A percentile compares a stretch with the other conserved stretches of the same genome.
Evolutionary conservation across 495 filamentous ascomycete species (phyloP).

Genomic region (Aspergillus biplanus): DNA sequence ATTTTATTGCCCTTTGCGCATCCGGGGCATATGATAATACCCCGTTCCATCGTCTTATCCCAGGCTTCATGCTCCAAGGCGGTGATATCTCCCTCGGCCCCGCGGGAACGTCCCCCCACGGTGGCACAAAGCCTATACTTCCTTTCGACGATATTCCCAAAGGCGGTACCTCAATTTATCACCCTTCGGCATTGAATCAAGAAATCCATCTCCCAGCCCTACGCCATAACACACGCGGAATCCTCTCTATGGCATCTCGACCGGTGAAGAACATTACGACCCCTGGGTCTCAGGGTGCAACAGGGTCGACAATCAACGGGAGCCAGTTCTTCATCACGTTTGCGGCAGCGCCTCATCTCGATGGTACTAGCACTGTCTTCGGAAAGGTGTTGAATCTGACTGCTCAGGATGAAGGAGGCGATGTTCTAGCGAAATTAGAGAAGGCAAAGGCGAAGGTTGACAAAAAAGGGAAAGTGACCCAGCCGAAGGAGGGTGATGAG

Average conservation of each 20-base stretch:
- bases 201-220: conserved; percentile 82
- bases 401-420: conserved; percentile 48
- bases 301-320: conserved; percentile 77
- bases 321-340: conserved; percentile 94
- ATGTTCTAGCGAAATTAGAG: conserved; percentile 63
- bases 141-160: conserved; percentile 63
- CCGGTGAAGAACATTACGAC: conserved; percentile 59
- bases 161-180: conserved; percentile 83
- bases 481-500: conserved; percentile 53
- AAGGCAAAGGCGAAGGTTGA: conserved; percentile 83
- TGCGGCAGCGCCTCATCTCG: conserved; percentile 85
- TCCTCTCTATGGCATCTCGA: conserved; percentile 92
- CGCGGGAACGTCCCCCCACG: conserved; percentile 44
- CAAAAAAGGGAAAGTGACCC: conserved; percentile 78
- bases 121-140: conserved; percentile 42
- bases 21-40: conserved; percentile 82
- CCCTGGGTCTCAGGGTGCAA: conserved; percentile 48
- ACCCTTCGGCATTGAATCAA: conserved; percentile 77
- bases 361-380: conserved; percentile 93
- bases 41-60: conserved; percentile 90
- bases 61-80: conserved; percentile 89
- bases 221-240: conserved; percentile 82
- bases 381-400: conserved; percentile 69
- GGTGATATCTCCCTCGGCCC: conserved; percentile 73
- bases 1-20: conserved; percentile 96